Percentiles rank a stretch among this genome's conserved stretches.
phyloP scores from a whole-genome alignment of 176 grass and related monocot species.

The Phragmites australis region DNA sequence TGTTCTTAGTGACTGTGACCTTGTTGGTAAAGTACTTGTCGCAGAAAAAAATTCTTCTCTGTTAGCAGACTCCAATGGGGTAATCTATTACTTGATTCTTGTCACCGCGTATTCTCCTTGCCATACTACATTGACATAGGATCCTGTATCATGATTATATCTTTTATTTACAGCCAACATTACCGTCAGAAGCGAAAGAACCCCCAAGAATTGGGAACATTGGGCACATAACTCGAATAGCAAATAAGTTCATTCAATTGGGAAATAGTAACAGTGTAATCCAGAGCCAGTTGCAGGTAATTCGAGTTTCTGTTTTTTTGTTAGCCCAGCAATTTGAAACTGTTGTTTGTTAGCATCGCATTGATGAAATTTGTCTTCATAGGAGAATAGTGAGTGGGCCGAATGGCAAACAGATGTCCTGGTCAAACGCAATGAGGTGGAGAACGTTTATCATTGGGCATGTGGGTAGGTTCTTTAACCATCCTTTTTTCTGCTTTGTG shows the following conservation, averaged over 20 bases:
- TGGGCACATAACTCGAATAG: conserved; percentile 76
- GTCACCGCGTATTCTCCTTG: conserved; percentile 4
- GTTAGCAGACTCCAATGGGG: conserved; percentile 51
- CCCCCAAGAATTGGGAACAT: conserved; percentile 69
- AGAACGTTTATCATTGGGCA: conserved; percentile 81
- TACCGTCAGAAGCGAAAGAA: conserved; percentile 53
- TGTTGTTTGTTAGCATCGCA: conserved; percentile 1
- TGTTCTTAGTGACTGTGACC: conserved; percentile 62
- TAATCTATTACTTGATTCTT: conserved; percentile 36
- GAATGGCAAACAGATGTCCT: conserved; percentile 71
- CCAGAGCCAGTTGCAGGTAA: conserved; percentile 66
- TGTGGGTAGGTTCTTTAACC: conserved; percentile 58
- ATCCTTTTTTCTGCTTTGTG: neutral
- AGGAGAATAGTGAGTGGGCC: conserved; percentile 60
- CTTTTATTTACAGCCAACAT: conserved; percentile 49
- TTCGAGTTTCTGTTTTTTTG: conserved; percentile 7
- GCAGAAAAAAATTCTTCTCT: conserved; percentile 54
- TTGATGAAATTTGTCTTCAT: conserved; percentile 32
- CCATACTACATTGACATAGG: neutral
- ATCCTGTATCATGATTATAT: conserved; percentile 17
- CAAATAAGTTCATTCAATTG: conserved; percentile 80
- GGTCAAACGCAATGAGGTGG: conserved; percentile 54
- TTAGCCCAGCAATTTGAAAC: conserved; percentile 2
- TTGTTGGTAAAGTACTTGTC: conserved; percentile 67
- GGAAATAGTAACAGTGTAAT: conserved; percentile 58